Evolutionary conservation across 1,139 yeast genomes (phyloP).

Genomic region (Candida smagusa): DNA sequence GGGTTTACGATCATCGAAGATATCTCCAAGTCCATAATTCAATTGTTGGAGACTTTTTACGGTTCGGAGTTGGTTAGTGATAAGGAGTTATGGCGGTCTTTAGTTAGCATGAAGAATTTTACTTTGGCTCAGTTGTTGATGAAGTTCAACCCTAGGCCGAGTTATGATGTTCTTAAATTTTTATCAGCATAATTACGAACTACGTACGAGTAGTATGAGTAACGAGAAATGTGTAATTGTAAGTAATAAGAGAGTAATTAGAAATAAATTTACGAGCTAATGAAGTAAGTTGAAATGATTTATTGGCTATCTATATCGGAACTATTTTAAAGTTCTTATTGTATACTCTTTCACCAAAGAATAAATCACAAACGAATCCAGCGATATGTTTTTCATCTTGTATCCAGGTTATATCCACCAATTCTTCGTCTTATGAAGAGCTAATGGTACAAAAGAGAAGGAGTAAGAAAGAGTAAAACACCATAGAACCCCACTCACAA

Average conservation of each 20-base stretch:
- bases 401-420: too few relatives aligned
- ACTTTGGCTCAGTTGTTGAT: constrained; percentile 18
- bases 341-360: constrained; percentile 1
- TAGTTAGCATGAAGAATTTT: constrained; percentile 16
- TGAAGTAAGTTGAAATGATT: too few relatives aligned
- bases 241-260: too few relatives aligned
- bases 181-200: not conserved
- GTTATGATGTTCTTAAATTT: constrained; percentile 10
- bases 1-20: constrained; percentile 8
- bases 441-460: too few relatives aligned
- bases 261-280: too few relatives aligned
- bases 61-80: constrained; percentile 6
- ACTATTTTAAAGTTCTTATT: constrained; percentile 11
- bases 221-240: too few relatives aligned
- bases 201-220: too few relatives aligned
- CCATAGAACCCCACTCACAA: too few relatives aligned
- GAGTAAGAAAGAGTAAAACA: too few relatives aligned
- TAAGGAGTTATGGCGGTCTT: constrained; percentile 18
- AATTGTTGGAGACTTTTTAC: constrained; percentile 13
- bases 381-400: too few relatives aligned
- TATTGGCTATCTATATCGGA: not conserved
- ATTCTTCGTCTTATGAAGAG: too few relatives aligned
- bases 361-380: too few relatives aligned
- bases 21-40: constrained; percentile 9
- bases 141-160: constrained; percentile 16